Conservation (phyloP, 139 green algal genomes). For the Chloropicon primus region DNA sequence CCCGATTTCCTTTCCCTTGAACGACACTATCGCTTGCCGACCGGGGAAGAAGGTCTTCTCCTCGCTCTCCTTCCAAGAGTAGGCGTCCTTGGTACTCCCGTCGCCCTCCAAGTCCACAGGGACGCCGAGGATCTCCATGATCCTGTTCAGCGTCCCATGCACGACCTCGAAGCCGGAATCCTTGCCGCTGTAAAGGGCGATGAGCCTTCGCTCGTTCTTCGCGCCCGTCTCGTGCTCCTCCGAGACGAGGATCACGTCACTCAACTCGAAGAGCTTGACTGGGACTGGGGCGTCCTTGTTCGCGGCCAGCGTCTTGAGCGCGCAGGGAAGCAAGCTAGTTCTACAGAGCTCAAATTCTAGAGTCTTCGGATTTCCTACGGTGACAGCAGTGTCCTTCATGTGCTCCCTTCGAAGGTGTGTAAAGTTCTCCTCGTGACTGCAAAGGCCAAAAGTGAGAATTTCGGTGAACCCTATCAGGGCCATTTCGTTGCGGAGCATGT, state of each 20-base stretch:
- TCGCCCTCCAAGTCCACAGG: conserved; percentile 11
- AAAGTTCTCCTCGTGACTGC: conserved; percentile 81
- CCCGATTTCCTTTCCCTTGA: conserved; percentile 40
- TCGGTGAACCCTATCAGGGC: conserved; percentile 73
- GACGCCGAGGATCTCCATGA: conserved; percentile 88
- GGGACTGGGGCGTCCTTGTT: conserved; percentile 87
- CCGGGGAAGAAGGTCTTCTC: conserved; percentile 78
- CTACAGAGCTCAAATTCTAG: conserved; percentile 82
- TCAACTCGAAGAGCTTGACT: conserved; percentile 82
- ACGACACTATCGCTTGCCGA: conserved; percentile 37
- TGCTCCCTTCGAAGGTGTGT: conserved; percentile 47
- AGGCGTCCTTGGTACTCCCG: conserved; percentile 27
- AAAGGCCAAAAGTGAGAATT: conserved; percentile 66
- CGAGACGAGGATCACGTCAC: conserved; percentile 62
- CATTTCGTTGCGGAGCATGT: conserved; percentile 73
- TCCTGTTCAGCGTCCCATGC: conserved; percentile 87
- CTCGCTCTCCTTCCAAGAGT: conserved; percentile 50
- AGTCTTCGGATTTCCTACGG: conserved; percentile 81
- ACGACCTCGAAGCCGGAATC: conserved; percentile 78
- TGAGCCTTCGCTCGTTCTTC: conserved; percentile 70
- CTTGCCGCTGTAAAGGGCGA: conserved; percentile 67
- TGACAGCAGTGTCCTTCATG: conserved; percentile 50
- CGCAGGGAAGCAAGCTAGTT: conserved; percentile 39
- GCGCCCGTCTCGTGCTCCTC: conserved; percentile 51
- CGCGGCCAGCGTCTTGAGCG: conserved; percentile 87